Base-by-base conservation (phyloP, 1,284 basidiomycete species). In the Tylopilus sp. region DNA sequence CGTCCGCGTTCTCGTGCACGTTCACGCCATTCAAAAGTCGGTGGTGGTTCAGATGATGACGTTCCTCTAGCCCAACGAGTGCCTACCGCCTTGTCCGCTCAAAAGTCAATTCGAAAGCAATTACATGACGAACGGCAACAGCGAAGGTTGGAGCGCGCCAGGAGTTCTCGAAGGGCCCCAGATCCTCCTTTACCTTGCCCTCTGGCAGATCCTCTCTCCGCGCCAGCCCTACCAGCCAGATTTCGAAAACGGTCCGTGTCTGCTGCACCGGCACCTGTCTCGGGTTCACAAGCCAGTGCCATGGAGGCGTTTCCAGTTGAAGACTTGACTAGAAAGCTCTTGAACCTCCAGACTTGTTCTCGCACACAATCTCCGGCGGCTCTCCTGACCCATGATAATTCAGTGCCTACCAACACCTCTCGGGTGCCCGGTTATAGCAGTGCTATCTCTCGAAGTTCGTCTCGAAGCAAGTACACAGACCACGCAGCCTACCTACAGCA, bases 21-120 rank as follows among this genome's bases (percentile, higher is more conserved):
- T 37, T 64, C 60, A 4, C 54, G 50, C 26, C 51, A 53, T 40
- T 55, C 65, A 39, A 64, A 46, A 41, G 13, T 46, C 26, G 59
- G 33, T 33, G 56, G 48, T 38, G 59, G 61, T 41, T 69, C 67
- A 18, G 67, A 69, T 11, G 66, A 91, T 60, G 82, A 92, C 57
- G 72, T 89, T 2, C 89, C 89, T 0, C 74, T 92, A 13, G 89
- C 87, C 2, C 81, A 81, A 54, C 75, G 82, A 28, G 88, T 91
- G 41, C 89, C 89, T 9, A 82, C 79, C 1, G 89, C 89, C 3
- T 68, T 92, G 49, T 77, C 72, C 6, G 89, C 88, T 12, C 89
- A 92, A 61, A 80, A 79, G 55, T 83, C 85, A 3, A 88, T 92
- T 46, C 78, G 86, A 16, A 72, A 74, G 41, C 78, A 89, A 61